Evolutionary conservation across 352 stramenopile genomes (phyloP).

Genomic region (Pythium dissimile): DNA sequence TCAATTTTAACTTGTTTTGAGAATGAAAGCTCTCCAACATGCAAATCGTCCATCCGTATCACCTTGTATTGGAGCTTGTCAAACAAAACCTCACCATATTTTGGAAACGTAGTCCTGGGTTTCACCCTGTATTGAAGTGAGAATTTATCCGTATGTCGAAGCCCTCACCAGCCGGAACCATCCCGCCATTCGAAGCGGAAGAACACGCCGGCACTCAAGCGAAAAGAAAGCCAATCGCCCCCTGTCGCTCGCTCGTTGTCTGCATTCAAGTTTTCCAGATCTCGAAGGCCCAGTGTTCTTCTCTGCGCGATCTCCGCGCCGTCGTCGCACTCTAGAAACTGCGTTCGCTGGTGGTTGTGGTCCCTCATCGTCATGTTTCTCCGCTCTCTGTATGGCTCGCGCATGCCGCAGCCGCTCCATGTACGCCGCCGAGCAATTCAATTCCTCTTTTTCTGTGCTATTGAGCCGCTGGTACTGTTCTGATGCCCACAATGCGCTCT

Average conservation of each 20-base stretch:
- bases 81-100: neutral
- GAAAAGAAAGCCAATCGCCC: neutral
- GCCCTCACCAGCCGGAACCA: neutral
- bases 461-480: too few relatives aligned
- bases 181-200: constrained; percentile 23
- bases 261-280: too few relatives aligned
- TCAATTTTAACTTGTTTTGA: constrained; percentile 10
- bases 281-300: too few relatives aligned
- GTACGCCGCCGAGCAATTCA: constrained; percentile 30
- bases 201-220: constrained; percentile 3
- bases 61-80: constrained; percentile 4
- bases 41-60: neutral
- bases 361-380: constrained; percentile 53
- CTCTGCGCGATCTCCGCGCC: neutral
- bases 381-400: constrained; percentile 69
- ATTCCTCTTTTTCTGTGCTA: neutral
- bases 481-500: too few relatives aligned
- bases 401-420: constrained; percentile 73
- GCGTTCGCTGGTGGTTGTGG: neutral
- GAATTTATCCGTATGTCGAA: constrained; percentile 17
- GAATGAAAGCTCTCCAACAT: neutral
- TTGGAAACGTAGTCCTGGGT: neutral
- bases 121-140: constrained; percentile 10
- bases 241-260: neutral
- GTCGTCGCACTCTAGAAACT: neutral